Evolutionary conservation across 2,329 filamentous ascomycete genomes (phyloP).

Genomic region (Hypoxylon sp.): DNA sequence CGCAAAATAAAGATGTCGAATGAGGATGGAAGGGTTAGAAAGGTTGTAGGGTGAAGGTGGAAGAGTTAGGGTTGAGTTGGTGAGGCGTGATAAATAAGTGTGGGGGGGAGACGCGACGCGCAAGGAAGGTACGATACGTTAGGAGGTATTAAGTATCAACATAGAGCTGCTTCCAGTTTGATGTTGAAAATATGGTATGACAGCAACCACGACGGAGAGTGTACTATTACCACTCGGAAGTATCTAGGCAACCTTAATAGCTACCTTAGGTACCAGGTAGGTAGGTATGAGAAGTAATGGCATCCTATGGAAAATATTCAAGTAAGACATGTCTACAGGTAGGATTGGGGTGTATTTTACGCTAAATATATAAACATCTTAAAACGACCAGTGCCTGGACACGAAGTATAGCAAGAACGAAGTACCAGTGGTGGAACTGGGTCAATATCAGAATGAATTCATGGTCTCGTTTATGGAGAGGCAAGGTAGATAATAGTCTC

Average conservation of each 20-base stretch:
- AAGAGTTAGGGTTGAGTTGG: background rate
- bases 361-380: background rate
- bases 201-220: background rate
- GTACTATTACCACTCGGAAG: too few species aligned
- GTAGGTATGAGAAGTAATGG: too few species aligned
- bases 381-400: background rate
- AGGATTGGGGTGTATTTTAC: background rate
- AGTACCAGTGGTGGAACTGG: too few species aligned
- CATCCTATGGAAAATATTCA: background rate
- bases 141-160: background rate
- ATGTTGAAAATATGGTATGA: background rate
- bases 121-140: background rate
- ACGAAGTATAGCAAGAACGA: background rate
- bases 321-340: too few species aligned
- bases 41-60: background rate
- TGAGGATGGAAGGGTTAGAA: background rate
- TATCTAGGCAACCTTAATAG: too few species aligned
- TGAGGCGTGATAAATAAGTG: background rate
- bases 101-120: background rate
- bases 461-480: constrained; percentile 22
- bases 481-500: constrained; percentile 27
- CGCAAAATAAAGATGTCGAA: background rate
- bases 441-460: constrained; percentile 4
- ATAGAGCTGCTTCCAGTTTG: background rate
- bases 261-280: background rate